Conservation (phyloP, 108 stramenopile genomes). For the Cyclostephanos tholiformis region DNA sequence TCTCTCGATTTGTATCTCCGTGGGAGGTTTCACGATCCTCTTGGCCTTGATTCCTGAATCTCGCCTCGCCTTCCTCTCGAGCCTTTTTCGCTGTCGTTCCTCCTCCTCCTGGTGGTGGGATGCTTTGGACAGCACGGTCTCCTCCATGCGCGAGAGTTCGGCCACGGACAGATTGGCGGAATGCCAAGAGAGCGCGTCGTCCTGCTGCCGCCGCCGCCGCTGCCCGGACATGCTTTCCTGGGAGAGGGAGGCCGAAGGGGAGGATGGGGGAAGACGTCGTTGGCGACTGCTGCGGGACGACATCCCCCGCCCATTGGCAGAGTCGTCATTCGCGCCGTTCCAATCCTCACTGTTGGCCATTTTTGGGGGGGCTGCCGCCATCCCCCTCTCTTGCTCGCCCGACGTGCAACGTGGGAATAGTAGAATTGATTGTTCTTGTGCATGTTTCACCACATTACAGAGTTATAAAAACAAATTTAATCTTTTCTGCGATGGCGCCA, state of each 20-base stretch:
- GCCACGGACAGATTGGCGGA: conserved; percentile 28
- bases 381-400: too few species aligned
- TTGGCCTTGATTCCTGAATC: not conserved
- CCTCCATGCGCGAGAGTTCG: conserved; percentile 39
- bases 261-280: not conserved
- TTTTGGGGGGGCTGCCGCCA: too few species aligned
- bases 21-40: conserved; percentile 3
- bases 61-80: conserved; percentile 9
- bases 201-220: not conserved
- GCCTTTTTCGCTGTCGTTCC: conserved; percentile 32
- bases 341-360: too few species aligned
- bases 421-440: too few species aligned
- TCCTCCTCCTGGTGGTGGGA: conserved; percentile 41
- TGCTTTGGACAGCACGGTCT: conserved; percentile 34
- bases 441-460: too few species aligned
- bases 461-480: too few species aligned
- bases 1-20: conserved; percentile 25
- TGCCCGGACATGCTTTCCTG: not conserved
- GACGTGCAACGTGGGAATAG: too few species aligned
- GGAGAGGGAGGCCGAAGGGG: not conserved
- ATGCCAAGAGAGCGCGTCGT: not conserved
- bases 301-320: not conserved
- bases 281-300: conserved; percentile 10
- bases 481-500: conserved; percentile 18
- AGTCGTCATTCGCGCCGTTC: too few species aligned